Evolutionary conservation across 225 moss, liverwort and hornwort genomes (phyloP).

Genomic region (Thuidium tamariscinum): DNA sequence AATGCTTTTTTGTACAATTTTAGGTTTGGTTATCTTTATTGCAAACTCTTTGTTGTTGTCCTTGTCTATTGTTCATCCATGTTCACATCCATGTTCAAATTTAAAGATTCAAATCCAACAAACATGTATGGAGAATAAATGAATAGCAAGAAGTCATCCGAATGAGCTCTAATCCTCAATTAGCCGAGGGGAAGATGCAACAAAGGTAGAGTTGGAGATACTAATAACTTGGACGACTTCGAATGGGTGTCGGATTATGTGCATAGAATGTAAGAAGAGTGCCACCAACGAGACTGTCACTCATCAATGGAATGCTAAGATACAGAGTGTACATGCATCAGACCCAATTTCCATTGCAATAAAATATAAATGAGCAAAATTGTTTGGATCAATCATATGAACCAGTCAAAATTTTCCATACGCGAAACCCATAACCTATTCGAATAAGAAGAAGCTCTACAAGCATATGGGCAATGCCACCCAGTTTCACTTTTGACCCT

Average conservation of each 20-base stretch:
- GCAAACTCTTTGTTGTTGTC: background rate
- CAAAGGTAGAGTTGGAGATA: background rate
- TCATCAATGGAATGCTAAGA: background rate
- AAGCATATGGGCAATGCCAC: slow-evolving; percentile 70
- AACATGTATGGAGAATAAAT: background rate
- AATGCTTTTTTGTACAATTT: background rate
- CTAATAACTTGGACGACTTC: background rate
- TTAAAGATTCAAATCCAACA: background rate
- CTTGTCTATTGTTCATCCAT: background rate
- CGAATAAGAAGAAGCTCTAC: slow-evolving; percentile 72
- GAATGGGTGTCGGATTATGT: background rate
- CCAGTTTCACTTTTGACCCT: slow-evolving; percentile 67
- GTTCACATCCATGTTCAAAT: background rate
- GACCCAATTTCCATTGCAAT: background rate
- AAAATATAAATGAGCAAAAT: background rate
- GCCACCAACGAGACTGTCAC: background rate
- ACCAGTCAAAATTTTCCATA: slow-evolving; percentile 65
- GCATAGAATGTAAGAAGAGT: background rate
- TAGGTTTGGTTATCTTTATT: background rate
- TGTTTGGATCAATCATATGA: background rate
- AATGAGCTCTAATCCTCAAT: background rate
- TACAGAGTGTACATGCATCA: background rate
- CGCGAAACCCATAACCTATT: slow-evolving; percentile 60
- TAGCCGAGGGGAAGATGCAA: background rate
- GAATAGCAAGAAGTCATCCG: background rate